These are phyloP conservation scores for Lentithecium fluviatile DNA, from an alignment of 495 filamentous ascomycete species.

Conservation along the genomic window DNA sequence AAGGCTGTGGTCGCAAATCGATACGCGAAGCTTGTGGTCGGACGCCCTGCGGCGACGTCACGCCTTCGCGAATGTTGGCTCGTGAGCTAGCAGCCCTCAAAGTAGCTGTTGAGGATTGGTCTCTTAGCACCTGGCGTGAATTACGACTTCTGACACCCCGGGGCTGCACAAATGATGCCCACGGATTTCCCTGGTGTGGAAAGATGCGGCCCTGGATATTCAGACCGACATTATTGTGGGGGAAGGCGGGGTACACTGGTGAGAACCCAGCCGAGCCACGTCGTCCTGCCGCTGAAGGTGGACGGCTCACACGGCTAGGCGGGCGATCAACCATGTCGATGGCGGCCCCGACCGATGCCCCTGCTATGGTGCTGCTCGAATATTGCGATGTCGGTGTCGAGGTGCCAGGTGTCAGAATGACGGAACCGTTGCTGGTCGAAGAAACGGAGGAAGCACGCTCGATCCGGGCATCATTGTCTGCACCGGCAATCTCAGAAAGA, in stretches of 20 bases:
- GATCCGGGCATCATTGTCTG: background rate
- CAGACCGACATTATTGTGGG: slow-evolving; percentile 24
- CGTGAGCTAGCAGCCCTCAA: slow-evolving; percentile 33
- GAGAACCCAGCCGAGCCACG: slow-evolving; percentile 23
- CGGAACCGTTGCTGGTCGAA: slow-evolving; percentile 15
- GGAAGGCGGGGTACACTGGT: slow-evolving; percentile 24
- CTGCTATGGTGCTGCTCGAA: slow-evolving; percentile 18
- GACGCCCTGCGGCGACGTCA: slow-evolving; percentile 16
- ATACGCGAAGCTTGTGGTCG: slow-evolving; percentile 30
- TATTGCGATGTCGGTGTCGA: slow-evolving; percentile 16
- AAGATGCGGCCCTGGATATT: slow-evolving; percentile 31
- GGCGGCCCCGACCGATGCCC: slow-evolving; percentile 15
- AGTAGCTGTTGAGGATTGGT: slow-evolving; percentile 40
- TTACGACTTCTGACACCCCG: slow-evolving; percentile 28
- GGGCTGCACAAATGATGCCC: slow-evolving; percentile 29
- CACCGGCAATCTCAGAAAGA: background rate
- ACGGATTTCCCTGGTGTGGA: slow-evolving; percentile 31
- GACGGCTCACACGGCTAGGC: slow-evolving; percentile 26
- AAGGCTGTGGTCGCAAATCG: slow-evolving; percentile 33
- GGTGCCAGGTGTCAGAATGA: slow-evolving; percentile 14
- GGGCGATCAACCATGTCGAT: slow-evolving; percentile 36
- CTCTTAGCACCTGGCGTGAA: slow-evolving; percentile 32
- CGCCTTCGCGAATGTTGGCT: slow-evolving; percentile 25
- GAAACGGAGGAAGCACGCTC: slow-evolving; percentile 22
- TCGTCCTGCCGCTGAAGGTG: slow-evolving; percentile 30